Percentiles rank a stretch among this genome's conserved stretches.
Evolutionary conservation across 768 basidiomycete species (phyloP).

Genomic region (Trametopsis cervina): DNA sequence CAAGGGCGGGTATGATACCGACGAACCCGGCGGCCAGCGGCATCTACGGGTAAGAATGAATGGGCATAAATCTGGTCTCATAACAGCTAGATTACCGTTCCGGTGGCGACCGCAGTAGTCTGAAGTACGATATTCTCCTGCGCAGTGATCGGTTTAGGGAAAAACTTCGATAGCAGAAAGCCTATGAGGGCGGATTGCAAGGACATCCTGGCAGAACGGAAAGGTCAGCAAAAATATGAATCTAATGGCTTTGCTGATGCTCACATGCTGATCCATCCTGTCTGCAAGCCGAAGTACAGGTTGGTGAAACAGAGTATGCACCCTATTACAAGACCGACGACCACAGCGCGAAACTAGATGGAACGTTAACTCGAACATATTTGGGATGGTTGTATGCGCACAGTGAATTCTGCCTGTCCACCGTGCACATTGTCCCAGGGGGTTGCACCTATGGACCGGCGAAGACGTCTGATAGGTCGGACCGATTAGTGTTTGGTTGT

Average conservation of each 20-base stretch:
- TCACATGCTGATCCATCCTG: conserved; percentile 87
- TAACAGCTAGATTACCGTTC: conserved; percentile 34
- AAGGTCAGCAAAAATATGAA: not conserved
- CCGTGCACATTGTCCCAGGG: conserved; percentile 1
- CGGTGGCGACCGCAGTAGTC: conserved; percentile 93
- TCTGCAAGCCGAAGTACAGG: conserved; percentile 80
- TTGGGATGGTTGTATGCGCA: not conserved
- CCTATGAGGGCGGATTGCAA: conserved; percentile 92
- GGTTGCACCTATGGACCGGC: not conserved
- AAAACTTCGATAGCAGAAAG: conserved; percentile 72
- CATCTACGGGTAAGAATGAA: conserved; percentile 39
- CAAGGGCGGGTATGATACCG: conserved; percentile 87
- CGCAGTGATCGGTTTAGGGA: conserved; percentile 70
- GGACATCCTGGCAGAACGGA: conserved; percentile 65
- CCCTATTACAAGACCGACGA: conserved; percentile 77
- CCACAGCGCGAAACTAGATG: conserved; percentile 49
- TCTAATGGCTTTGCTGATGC: conserved; percentile 18
- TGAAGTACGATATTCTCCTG: conserved; percentile 94
- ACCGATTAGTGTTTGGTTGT: too few species aligned
- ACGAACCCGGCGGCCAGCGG: conserved; percentile 85
- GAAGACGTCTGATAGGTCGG: not conserved
- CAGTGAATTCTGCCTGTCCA: conserved; percentile 1
- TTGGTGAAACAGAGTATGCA: conserved; percentile 90
- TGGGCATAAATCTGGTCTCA: not conserved
- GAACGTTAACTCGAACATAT: not conserved